These are phyloP conservation scores for Picea mariana DNA, from an alignment of 83 land plant genomes.

Conservation along the genomic window DNA sequence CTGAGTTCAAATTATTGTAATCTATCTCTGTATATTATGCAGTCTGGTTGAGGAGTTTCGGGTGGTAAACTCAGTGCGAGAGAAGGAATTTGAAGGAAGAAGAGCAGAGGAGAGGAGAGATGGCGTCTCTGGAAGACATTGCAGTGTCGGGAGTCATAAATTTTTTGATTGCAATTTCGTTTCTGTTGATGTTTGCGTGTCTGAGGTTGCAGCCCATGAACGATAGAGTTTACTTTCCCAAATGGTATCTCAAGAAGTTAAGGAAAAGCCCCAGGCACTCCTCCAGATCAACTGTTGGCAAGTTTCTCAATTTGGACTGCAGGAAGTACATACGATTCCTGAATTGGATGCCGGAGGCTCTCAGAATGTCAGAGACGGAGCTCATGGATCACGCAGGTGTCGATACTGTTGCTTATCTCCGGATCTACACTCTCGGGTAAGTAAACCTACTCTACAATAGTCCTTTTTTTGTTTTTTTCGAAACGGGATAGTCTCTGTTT, in stretches of 20 bases:
- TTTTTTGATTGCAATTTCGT: constrained; percentile 30
- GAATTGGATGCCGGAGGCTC: constrained; percentile 50
- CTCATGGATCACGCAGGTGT: constrained; percentile 70
- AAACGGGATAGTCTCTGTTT: too few species aligned
- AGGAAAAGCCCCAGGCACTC: constrained; percentile 19
- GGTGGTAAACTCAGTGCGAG: too few species aligned
- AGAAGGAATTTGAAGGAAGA: too few species aligned
- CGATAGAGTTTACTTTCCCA: constrained; percentile 60
- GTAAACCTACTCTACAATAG: too few species aligned
- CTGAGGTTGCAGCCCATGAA: constrained; percentile 58
- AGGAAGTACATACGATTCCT: constrained; percentile 45
- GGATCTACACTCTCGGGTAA: too few species aligned
- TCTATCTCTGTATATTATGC: too few species aligned
- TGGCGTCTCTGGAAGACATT: constrained; percentile 28
- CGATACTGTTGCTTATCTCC: too few species aligned
- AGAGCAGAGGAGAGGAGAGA: too few species aligned
- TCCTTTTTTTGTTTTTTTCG: too few species aligned
- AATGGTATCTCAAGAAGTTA: constrained; percentile 47
- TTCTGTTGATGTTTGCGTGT: constrained; percentile 45
- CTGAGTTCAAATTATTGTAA: too few species aligned
- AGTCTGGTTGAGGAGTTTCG: too few species aligned
- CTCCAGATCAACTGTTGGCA: constrained; percentile 5
- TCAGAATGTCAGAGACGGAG: constrained; percentile 56
- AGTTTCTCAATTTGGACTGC: constrained; percentile 40
- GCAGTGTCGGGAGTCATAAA: constrained; percentile 47